Percentiles rank a stretch among this genome's conserved stretches.
Evolutionary conservation across 129 eudicot genomes (phyloP).

Genomic region (Ambrosia trifida): DNA sequence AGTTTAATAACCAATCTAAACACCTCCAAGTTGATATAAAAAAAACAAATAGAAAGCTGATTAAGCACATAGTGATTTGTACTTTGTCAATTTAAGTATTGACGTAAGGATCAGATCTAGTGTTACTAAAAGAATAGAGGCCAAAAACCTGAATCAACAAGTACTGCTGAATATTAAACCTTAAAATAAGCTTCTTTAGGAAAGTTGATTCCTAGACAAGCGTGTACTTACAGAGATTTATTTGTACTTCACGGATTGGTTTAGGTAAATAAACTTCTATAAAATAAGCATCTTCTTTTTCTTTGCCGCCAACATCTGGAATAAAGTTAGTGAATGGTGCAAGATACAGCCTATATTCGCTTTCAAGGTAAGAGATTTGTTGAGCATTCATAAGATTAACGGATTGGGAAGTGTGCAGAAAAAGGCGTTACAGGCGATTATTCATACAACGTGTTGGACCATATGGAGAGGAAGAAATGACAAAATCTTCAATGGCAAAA

Average conservation of each 20-base stretch:
- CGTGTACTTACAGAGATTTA: constrained; percentile 21
- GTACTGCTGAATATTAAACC: constrained; percentile 15
- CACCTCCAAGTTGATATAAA: background rate
- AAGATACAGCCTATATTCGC: too few species aligned
- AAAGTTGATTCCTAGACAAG: constrained; percentile 27
- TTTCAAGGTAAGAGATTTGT: too few species aligned
- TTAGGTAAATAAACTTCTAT: constrained; percentile 12
- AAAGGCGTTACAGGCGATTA: too few species aligned
- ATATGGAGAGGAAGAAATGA: too few species aligned
- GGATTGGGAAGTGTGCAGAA: too few species aligned
- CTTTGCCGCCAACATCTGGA: too few species aligned
- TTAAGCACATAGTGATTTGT: constrained; percentile 25
- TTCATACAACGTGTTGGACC: too few species aligned
- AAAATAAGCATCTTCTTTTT: background rate
- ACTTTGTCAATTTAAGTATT: constrained; percentile 29
- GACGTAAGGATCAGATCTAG: constrained; percentile 1
- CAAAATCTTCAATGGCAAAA: too few species aligned
- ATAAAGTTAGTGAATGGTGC: too few species aligned
- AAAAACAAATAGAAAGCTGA: constrained; percentile 11
- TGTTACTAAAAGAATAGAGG: background rate
- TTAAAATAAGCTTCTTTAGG: constrained; percentile 26
- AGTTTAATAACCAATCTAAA: background rate
- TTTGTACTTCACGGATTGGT: constrained; percentile 15
- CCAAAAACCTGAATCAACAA: constrained; percentile 2
- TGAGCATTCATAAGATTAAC: too few species aligned